phyloP scores from a whole-genome alignment of 345 rosid species.

The Aquilaria sinensis region DNA sequence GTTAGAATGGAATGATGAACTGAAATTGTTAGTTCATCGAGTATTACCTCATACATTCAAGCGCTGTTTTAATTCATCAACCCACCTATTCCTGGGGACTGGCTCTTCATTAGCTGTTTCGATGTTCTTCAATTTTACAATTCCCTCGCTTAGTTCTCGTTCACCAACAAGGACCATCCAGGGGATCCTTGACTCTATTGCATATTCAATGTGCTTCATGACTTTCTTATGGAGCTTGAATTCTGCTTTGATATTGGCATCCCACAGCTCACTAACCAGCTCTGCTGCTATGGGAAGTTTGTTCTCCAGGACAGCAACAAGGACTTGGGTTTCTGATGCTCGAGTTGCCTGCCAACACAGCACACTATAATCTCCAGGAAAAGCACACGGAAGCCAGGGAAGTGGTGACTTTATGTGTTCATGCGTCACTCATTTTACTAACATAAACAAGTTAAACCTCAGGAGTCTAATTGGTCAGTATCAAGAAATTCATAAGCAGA shows the following conservation, averaged over 20 bases:
- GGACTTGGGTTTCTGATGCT: slow-evolving; percentile 71
- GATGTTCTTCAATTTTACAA: slow-evolving; percentile 53
- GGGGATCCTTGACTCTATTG: slow-evolving; percentile 41
- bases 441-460: too few species aligned
- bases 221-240: slow-evolving; percentile 52
- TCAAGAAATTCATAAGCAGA: slow-evolving; percentile 2
- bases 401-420: too few species aligned
- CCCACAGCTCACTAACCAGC: slow-evolving; percentile 62
- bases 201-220: slow-evolving; percentile 49
- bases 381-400: too few species aligned
- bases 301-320: slow-evolving; percentile 56
- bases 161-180: slow-evolving; percentile 73
- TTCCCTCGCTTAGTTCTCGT: slow-evolving; percentile 47
- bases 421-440: too few species aligned
- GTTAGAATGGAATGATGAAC: too few species aligned
- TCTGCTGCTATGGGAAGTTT: slow-evolving; percentile 50
- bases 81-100: slow-evolving; percentile 37
- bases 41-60: slow-evolving; percentile 15
- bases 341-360: slow-evolving; percentile 38
- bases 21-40: too few species aligned
- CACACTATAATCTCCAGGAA: too few species aligned
- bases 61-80: slow-evolving; percentile 37
- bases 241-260: slow-evolving; percentile 59
- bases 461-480: too few species aligned
- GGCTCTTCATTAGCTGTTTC: slow-evolving; percentile 42